Evolutionary conservation across 768 basidiomycete species (phyloP).

Genomic region (Tylopilus balloui): DNA sequence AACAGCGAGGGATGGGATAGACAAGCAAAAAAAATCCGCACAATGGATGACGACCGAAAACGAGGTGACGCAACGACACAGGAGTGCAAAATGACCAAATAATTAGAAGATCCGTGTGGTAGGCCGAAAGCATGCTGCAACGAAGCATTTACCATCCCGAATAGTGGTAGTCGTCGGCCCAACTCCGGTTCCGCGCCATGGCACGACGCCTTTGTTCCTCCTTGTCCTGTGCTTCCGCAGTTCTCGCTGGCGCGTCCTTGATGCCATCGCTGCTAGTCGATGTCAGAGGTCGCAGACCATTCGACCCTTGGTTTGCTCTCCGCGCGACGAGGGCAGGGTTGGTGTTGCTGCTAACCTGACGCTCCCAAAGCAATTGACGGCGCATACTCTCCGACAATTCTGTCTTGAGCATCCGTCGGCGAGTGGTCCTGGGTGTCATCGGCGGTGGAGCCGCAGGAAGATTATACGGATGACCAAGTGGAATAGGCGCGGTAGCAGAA

Average conservation of each 20-base stretch:
- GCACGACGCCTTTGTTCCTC: conserved; percentile 42
- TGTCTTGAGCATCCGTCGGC: conserved; percentile 76
- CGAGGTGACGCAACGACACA: conserved; percentile 17
- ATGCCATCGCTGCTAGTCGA: conserved; percentile 24
- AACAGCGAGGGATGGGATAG: conserved; percentile 6
- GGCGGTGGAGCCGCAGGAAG: conserved; percentile 62
- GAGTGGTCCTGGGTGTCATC: conserved; percentile 81
- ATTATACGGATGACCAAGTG: conserved; percentile 65
- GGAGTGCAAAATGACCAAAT: conserved; percentile 20
- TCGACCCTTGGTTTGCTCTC: conserved; percentile 26
- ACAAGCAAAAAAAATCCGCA: conserved; percentile 21
- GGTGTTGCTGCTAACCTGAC: conserved; percentile 54
- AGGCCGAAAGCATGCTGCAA: conserved; percentile 3
- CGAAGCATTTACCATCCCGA: conserved; percentile 50
- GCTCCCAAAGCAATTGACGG: conserved; percentile 76
- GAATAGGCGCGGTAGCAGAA: conserved; percentile 49
- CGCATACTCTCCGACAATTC: conserved; percentile 84
- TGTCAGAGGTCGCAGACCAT: conserved; percentile 34
- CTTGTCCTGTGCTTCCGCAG: conserved; percentile 31
- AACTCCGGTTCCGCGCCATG: conserved; percentile 60
- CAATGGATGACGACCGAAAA: conserved; percentile 13
- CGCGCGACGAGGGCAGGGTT: conserved; percentile 39
- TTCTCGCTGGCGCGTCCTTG: conserved; percentile 11
- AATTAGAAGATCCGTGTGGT: conserved; percentile 20
- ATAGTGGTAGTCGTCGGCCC: conserved; percentile 64